phyloP scores from a whole-genome alignment of 768 basidiomycete species.

The Leccinum boreale region DNA sequence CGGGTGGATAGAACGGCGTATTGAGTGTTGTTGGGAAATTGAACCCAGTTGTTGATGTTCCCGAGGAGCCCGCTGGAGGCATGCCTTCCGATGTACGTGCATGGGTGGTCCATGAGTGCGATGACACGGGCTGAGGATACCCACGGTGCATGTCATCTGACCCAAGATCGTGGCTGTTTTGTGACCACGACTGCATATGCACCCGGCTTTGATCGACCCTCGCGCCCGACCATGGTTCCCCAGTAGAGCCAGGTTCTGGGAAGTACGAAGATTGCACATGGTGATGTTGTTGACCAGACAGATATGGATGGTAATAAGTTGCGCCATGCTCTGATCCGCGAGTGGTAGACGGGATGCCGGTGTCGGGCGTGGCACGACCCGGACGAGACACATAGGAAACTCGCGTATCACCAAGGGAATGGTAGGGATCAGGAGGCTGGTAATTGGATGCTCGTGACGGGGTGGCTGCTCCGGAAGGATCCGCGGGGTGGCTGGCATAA shows the following conservation, averaged over 20 bases:
- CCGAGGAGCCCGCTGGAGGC: conserved; percentile 20
- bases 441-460: conserved; percentile 21
- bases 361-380: conserved; percentile 27
- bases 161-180: conserved; percentile 20
- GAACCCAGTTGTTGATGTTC: conserved; percentile 24
- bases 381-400: conserved; percentile 27
- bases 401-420: conserved; percentile 26
- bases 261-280: conserved; percentile 26
- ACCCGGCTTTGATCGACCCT: conserved; percentile 23
- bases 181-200: conserved; percentile 26
- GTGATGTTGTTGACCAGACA: conserved; percentile 21
- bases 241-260: conserved; percentile 13
- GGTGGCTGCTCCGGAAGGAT: conserved; percentile 11
- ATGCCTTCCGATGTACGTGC: conserved; percentile 22
- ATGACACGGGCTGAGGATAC: conserved; percentile 23
- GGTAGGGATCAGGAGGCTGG: conserved; percentile 27
- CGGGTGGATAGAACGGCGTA: conserved; percentile 53
- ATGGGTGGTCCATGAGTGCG: conserved; percentile 24
- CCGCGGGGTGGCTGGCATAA: conserved; percentile 22
- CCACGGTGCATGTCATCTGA: conserved; percentile 29
- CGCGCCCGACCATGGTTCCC: conserved; percentile 20
- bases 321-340: conserved; percentile 25
- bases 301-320: conserved; percentile 26
- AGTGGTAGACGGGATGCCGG: conserved; percentile 18
- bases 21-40: conserved; percentile 55